Base-by-base conservation (phyloP, 2,329 filamentous ascomycete species). In the Claviceps capensis region DNA sequence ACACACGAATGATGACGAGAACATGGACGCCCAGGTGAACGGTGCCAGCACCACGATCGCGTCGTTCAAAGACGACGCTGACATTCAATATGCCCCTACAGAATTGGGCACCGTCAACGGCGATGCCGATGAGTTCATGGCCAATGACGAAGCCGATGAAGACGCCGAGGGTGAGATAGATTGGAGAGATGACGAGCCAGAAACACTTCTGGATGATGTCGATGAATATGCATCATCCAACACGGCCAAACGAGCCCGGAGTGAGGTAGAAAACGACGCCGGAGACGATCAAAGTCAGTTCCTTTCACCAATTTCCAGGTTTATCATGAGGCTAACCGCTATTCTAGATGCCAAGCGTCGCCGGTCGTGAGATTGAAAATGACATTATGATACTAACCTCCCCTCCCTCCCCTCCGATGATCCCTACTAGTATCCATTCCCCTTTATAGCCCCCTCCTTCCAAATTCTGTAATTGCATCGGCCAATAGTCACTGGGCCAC, bases 31-130 rank as follows among this genome's bases (percentile, higher is more conserved):
- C 17, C 42, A 13, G 11, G 44, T 23, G 16, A 34, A 47, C 14
- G 51, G 51, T 42, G 48, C 23, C 7, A 52, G 45, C 19, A 52
- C 50, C 9, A 51, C 30, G 23, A 54, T 48, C 8, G 41, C 44
- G 34, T 47, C 48, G 13, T 8, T 48, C 16, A 48, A 58, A 52
- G 66, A 65, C 59, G 65, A 65, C 52, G 63, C 65, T 53, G 62
- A 66, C 56, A 64, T 63, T 67, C 62, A 23, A 51, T 37, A 36
- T 23, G 49, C 34, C 13, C 38, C 43, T 38, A 48, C 14, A 38
- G 49, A 42, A 30, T 8, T 37, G 11, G 43, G 17, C 5, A 42
- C 30, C 5, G 17, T 53, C 19, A n/a, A 23, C 17, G 26, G 23
- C 36, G 37, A 23, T 8, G 38, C 46, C 42, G 43, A 52, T 13